These are phyloP conservation scores for Sporothrix mexicana DNA, from an alignment of 2,329 filamentous ascomycete genomes.

Conservation along the genomic window DNA sequence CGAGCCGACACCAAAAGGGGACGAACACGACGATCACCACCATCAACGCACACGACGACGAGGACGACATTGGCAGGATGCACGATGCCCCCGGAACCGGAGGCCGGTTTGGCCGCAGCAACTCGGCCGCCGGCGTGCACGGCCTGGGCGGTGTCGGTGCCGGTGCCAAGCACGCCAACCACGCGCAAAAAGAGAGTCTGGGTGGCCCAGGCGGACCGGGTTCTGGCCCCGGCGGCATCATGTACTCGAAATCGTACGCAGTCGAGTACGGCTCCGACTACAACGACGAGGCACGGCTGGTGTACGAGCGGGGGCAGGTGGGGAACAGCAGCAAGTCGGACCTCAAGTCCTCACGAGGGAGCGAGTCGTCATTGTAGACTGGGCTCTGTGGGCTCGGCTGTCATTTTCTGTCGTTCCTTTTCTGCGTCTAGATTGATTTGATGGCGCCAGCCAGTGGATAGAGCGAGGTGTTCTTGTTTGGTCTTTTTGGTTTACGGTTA, in stretches of 20 bases:
- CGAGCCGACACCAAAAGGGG: conserved; percentile 27
- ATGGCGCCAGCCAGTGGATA: not conserved
- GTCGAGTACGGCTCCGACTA: conserved; percentile 37
- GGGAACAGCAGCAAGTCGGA: conserved; percentile 30
- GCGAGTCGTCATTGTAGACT: conserved; percentile 30
- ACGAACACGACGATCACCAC: conserved; percentile 32
- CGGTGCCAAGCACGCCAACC: too few relatives aligned
- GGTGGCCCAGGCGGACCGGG: not conserved
- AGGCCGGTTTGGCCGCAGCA: conserved; percentile 20
- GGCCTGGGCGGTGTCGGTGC: not conserved
- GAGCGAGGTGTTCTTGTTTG: conserved; percentile 16
- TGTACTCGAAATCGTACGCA: conserved; percentile 35
- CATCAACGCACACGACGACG: conserved; percentile 16
- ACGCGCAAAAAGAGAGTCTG: not conserved
- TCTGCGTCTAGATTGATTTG: not conserved
- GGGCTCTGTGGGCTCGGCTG: too few relatives aligned
- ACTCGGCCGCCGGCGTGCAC: not conserved
- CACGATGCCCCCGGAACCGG: not conserved
- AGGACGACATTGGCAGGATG: conserved; percentile 20
- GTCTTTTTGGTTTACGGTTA: not conserved
- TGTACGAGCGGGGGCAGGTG: conserved; percentile 24
- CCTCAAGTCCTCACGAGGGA: conserved; percentile 28
- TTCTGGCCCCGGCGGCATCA: conserved; percentile 31
- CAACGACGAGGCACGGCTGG: conserved; percentile 35
- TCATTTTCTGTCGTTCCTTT: not conserved